phyloP scores from a whole-genome alignment of 768 basidiomycete genomes.

The Boletus coccyginus region DNA sequence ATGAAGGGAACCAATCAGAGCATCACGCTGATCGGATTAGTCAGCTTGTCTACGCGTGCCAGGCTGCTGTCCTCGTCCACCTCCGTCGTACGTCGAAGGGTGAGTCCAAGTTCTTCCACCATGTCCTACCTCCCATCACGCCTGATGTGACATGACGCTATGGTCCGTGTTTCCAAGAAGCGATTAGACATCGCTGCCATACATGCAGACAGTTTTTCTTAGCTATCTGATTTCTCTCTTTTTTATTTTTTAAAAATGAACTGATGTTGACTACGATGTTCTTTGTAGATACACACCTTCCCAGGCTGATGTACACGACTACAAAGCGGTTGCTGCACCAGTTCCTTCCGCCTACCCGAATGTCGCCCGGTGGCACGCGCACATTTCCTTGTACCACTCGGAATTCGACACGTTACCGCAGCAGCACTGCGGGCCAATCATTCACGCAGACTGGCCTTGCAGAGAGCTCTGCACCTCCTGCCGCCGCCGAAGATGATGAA shows the following conservation, averaged over 20 bases:
- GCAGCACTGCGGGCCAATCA: constrained; percentile 75
- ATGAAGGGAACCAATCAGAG: no score
- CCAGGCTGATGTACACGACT: constrained; percentile 91
- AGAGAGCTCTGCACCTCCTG: constrained; percentile 45
- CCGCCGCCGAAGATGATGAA: constrained; percentile 50
- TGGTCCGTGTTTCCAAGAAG: constrained; percentile 98
- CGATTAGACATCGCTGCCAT: constrained; percentile 86
- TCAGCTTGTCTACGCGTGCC: no score
- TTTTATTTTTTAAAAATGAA: not conserved
- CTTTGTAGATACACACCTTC: constrained; percentile 77
- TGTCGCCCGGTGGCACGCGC: constrained; percentile 88
- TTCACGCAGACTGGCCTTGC: constrained; percentile 53
- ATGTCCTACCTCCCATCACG: constrained; percentile 11
- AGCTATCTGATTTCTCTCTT: constrained; percentile 59
- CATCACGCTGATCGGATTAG: no score
- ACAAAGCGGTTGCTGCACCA: constrained; percentile 74
- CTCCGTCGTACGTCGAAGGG: constrained; percentile 83
- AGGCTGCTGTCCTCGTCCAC: no score
- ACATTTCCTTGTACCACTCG: constrained; percentile 82
- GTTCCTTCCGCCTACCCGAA: constrained; percentile 64
- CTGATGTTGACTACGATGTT: constrained; percentile 5
- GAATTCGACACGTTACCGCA: constrained; percentile 80
- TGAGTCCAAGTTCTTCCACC: constrained; percentile 42
- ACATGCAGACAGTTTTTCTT: constrained; percentile 70
- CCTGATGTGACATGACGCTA: constrained; percentile 72